Base-by-base conservation (phyloP, 257 asterid genomes). In the Solanum ossicruentum region DNA sequence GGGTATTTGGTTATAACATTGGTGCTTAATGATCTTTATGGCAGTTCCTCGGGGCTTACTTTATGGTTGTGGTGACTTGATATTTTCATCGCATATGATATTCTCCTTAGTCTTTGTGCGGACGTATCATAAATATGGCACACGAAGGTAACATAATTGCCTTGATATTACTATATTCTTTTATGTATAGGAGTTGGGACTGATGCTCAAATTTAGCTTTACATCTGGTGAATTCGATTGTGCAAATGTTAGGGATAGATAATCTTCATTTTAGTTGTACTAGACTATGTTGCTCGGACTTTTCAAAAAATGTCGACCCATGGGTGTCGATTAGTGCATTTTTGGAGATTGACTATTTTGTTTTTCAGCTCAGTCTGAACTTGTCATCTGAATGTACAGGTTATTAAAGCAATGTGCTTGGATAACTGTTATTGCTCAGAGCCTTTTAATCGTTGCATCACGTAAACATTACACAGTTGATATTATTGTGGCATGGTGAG, bases 81-180 rank as follows among this genome's bases (percentile, higher is more conserved):
- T 96, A 93, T 96, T 96, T 89, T 96, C 99, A 51, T 96, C 99
- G 71, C 99, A 96, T 90, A 93, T 95, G 99, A 96, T 96, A 85
- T 96, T 95, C 94, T 92, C 98, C 66, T 94, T 96, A 26, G 97
- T 93, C 85, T 96, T 96, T 85, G 99, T 96, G 85, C 94, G 95
- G 86, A 93, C 96, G 0, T 96, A 93, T 88, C 91, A 95, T 4
- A 96, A 95, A 87, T 95, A 93, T 54, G 99, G 99, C 81, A 90
- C 98, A 6, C 90, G 78, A 84, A 95, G 98, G 82, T 78, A 78
- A 52, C 52, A 77, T 16, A 26, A 15, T 54, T 26, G 47, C 47
- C 9, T 77, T 77, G 60, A 49, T 32, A 51, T 77, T 60, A 26
- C 7, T 77, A 51, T 28, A 13, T 51, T 49, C 9, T 39, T 11